Base-by-base conservation (phyloP, 2,329 filamentous ascomycete species). In the Claviceps monticola region DNA sequence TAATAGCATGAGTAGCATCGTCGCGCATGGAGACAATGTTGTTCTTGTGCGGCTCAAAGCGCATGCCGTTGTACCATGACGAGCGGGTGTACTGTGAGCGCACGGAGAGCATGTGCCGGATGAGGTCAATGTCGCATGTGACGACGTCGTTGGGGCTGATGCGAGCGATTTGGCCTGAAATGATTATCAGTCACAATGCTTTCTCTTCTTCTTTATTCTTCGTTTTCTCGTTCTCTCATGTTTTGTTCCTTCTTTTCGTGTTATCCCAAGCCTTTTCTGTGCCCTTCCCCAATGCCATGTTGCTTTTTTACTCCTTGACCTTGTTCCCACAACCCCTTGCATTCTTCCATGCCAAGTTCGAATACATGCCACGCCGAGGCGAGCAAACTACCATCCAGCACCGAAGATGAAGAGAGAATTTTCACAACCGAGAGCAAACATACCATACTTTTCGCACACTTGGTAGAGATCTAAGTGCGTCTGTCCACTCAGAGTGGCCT, bases 21-120 rank as follows among this genome's bases (percentile, higher is more conserved):
- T 80, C 68, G 34, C 69, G 66, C 34, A 72, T 68, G 2, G 72
- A 74, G 51, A 79, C 69, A 17, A 75, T 67, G 56, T 73, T 76
- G 60, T 79, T 71, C 17, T 68, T 65, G 42, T 71, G 65, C 0
- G 74, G 71, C 54, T 79, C 71, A 54, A 81, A 64, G 13, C 71
- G 68, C 54, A 77, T 65, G 2, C 68, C 71, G 51, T 72, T 68
- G 57, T 76, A 76, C 70, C 70, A 76, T 13, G 56, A 56, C 2
- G 62, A 60, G 2, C 62, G 59, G 2, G 45, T 67, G 50, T 73
- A 74, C 13, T 54, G 48, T 2, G 63, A 63, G 4, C 66, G 66
- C 1, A 66, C 65, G 49, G 62, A 66, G 60, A 63, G 71, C 60
- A 68, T 69, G 57, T 59, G 68, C 48, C 67, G 64, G 62, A 71